A percentile compares a stretch with the other conserved stretches of the same genome.
Evolutionary conservation across 1,284 basidiomycete genomes (phyloP).

Genomic region (Cryptococcus sp.): DNA sequence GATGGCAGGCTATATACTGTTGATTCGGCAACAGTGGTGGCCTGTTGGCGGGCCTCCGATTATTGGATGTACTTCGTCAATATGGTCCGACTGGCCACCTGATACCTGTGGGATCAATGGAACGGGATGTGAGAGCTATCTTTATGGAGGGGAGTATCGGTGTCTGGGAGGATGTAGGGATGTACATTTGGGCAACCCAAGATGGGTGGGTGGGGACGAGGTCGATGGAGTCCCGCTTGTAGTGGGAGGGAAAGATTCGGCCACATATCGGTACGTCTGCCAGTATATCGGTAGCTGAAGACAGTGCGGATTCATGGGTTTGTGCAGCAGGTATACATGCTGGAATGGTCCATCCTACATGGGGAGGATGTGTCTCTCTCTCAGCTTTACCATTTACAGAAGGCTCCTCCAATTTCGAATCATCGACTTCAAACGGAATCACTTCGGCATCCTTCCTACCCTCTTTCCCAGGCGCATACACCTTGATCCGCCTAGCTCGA

Average conservation of each 20-base stretch:
- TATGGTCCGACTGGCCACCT: slow-evolving; percentile 39
- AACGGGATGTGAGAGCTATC: slow-evolving; percentile 17
- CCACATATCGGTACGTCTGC: slow-evolving; percentile 32
- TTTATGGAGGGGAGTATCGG: slow-evolving; percentile 20
- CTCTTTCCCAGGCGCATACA: slow-evolving; percentile 31
- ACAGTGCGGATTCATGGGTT: slow-evolving; percentile 44
- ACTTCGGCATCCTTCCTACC: slow-evolving; percentile 25
- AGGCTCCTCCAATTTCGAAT: slow-evolving; percentile 16
- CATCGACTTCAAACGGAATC: slow-evolving; percentile 18
- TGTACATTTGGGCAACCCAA: slow-evolving; percentile 32
- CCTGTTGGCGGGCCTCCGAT: slow-evolving; percentile 16
- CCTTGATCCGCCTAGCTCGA: slow-evolving; percentile 8
- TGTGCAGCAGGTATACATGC: slow-evolving; percentile 40
- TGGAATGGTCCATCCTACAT: slow-evolving; percentile 19
- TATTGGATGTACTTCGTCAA: slow-evolving; percentile 27
- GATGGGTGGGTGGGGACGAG: slow-evolving; percentile 33
- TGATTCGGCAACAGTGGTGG: slow-evolving; percentile 40
- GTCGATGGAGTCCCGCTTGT: slow-evolving; percentile 32
- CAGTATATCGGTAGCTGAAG: neutral
- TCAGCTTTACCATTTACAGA: slow-evolving; percentile 20
- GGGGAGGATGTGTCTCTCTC: slow-evolving; percentile 36
- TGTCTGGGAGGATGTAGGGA: slow-evolving; percentile 40
- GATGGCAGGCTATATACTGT: slow-evolving; percentile 28
- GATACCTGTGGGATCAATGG: slow-evolving; percentile 38
- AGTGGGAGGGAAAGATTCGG: slow-evolving; percentile 33